Evolutionary conservation across 2,329 filamentous ascomycete species (phyloP).

Genomic region (Fusarium fujikuroi): DNA sequence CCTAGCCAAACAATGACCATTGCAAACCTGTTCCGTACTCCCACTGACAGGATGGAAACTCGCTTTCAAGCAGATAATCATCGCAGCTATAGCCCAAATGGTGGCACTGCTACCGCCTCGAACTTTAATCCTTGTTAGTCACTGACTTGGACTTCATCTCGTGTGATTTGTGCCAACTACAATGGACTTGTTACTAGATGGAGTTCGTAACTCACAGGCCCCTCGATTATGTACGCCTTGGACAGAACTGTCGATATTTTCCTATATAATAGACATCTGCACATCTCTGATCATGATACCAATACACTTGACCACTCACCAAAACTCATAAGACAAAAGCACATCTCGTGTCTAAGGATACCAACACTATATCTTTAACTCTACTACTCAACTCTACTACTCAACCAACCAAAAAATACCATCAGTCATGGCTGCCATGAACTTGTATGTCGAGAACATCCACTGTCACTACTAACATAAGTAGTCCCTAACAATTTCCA

Average conservation of each 20-base stretch:
- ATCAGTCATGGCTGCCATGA: conserved; percentile 3
- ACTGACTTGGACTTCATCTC: not conserved
- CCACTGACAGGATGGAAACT: not conserved
- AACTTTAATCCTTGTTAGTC: not conserved
- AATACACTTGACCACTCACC: not conserved
- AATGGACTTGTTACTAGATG: not conserved
- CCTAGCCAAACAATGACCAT: conserved; percentile 1
- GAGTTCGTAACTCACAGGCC: not conserved
- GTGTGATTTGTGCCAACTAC: not conserved
- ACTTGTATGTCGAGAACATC: not conserved
- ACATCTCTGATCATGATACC: not conserved
- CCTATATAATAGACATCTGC: not conserved
- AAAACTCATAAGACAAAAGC: not conserved
- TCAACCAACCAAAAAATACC: not conserved
- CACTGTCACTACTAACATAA: no score
- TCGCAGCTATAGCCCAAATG: conserved; percentile 6
- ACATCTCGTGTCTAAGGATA: not conserved
- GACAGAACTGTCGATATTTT: not conserved
- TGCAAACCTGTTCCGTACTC: not conserved
- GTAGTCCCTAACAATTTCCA: not conserved
- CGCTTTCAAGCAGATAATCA: conserved; percentile 14
- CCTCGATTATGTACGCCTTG: not conserved
- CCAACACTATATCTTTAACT: no score
- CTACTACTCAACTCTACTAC: not conserved
- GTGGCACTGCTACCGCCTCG: conserved; percentile 9